Evolutionary conservation across 306 rosid genomes (phyloP).

Genomic region (Acacia acuminata): DNA sequence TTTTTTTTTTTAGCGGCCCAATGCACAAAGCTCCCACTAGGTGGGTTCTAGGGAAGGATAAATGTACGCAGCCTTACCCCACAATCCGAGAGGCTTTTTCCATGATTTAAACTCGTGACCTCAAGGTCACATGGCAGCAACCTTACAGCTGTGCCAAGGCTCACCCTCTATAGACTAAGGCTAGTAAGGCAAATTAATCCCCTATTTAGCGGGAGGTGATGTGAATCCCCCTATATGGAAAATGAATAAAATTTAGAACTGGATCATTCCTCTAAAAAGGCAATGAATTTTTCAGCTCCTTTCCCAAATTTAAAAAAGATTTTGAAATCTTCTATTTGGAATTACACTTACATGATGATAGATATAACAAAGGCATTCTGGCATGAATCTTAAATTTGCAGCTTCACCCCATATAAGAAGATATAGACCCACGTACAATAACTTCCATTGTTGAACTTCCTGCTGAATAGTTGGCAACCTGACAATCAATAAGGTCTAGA

Average conservation of each 20-base stretch:
- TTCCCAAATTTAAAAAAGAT: conserved; percentile 11
- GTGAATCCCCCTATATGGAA: conserved; percentile 10
- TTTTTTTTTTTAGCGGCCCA: too few relatives aligned
- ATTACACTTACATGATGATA: conserved; percentile 73
- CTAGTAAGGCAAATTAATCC: not conserved
- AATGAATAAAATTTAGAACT: too few relatives aligned
- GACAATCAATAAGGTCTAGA: conserved; percentile 29
- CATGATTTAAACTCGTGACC: too few relatives aligned
- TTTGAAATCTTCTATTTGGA: not conserved
- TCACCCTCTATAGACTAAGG: not conserved
- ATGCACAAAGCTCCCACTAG: too few relatives aligned
- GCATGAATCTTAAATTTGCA: conserved; percentile 98
- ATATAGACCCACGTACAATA: conserved; percentile 91
- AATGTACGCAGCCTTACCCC: too few relatives aligned
- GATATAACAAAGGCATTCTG: conserved; percentile 99
- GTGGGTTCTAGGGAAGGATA: too few relatives aligned
- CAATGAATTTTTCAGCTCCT: not conserved
- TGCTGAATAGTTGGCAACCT: conserved; percentile 98
- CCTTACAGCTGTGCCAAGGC: too few relatives aligned
- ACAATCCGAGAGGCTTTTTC: too few relatives aligned
- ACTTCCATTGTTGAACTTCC: conserved; percentile 92
- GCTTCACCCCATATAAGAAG: conserved; percentile 99
- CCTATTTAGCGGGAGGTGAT: not conserved
- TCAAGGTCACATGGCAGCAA: too few relatives aligned
- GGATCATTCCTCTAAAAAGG: conserved; percentile 7